A percentile compares a stretch with the other conserved stretches of the same genome.
Conservation (phyloP, 2,329 filamentous ascomycete species). For the Aspergillus candidus region DNA sequence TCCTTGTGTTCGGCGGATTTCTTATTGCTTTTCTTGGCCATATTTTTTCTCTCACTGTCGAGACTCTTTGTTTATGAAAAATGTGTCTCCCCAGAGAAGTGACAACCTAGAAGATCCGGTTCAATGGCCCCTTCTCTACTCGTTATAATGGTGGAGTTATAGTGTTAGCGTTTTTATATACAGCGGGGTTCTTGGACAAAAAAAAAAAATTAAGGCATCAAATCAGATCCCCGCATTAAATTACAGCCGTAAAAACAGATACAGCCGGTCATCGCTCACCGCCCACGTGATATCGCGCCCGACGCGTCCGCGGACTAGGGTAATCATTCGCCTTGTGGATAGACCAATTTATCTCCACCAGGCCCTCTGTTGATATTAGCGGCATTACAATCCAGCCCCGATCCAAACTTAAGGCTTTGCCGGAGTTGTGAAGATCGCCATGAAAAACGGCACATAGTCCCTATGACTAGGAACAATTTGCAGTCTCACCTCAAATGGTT, state of each 20-base stretch:
- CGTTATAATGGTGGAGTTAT: background rate
- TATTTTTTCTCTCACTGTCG: constrained; percentile 13
- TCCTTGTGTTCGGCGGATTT: constrained; percentile 53
- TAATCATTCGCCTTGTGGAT: no score
- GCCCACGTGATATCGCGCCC: constrained; percentile 21
- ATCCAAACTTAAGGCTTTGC: no score
- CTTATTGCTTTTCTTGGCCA: constrained; percentile 54
- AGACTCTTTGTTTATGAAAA: background rate
- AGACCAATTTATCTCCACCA: no score
- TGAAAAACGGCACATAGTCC: constrained; percentile 25
- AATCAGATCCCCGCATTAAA: background rate
- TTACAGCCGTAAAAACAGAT: background rate
- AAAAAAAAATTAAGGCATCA: constrained; percentile 4
- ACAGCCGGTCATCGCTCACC: background rate
- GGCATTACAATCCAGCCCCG: no score
- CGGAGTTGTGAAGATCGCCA: constrained; percentile 15
- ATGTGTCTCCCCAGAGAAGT: background rate
- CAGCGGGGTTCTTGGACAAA: background rate
- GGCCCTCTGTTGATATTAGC: no score
- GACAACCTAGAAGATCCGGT: background rate
- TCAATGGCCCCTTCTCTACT: constrained; percentile 1
- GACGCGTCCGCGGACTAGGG: constrained; percentile 14
- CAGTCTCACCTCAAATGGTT: constrained; percentile 43
- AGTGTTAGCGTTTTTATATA: background rate
- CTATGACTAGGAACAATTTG: constrained; percentile 47